Conservation (phyloP, 176 grass and related monocot genomes). For the Elaeis guineensis region DNA sequence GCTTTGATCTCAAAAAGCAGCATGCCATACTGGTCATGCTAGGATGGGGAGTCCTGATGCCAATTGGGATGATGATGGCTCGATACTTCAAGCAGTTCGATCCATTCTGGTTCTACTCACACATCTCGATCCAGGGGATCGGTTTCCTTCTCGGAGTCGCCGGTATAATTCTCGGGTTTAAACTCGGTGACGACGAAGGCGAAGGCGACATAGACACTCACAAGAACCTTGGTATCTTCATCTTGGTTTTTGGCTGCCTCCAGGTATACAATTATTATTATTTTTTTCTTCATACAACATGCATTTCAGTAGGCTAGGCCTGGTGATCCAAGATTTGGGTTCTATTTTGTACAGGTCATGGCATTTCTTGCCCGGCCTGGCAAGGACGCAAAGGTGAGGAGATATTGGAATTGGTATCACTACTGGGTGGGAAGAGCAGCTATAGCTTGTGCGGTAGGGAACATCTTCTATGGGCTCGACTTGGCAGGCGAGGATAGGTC, state of each 20-base stretch:
- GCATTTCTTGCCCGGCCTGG: constrained; percentile 62
- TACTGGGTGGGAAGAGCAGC: constrained; percentile 58
- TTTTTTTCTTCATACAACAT: too few species aligned
- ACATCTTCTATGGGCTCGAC: constrained; percentile 64
- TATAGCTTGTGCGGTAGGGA: constrained; percentile 39
- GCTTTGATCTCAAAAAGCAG: constrained; percentile 23
- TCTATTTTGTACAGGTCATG: constrained; percentile 32
- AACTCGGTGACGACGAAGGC: constrained; percentile 34
- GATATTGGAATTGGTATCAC: constrained; percentile 97
- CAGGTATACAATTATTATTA: constrained; percentile 45
- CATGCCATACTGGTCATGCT: constrained; percentile 61
- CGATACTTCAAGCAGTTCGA: constrained; percentile 67
- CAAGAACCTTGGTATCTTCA: constrained; percentile 54
- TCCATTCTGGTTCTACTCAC: constrained; percentile 68
- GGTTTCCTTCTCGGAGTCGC: constrained; percentile 46
- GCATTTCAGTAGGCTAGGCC: too few species aligned
- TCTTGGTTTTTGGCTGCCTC: constrained; percentile 45
- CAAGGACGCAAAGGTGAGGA: constrained; percentile 63
- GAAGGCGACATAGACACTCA: constrained; percentile 48
- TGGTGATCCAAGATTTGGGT: too few species aligned
- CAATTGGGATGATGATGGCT: constrained; percentile 50
- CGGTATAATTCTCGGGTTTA: constrained; percentile 27
- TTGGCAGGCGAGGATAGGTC: constrained; percentile 46
- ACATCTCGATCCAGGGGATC: constrained; percentile 43
- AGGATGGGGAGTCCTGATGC: constrained; percentile 76